Evolutionary conservation across 1,284 basidiomycete genomes (phyloP), one percentile per base, ranked within the genome.

Genomic region (Ustilago loliicola): DNA sequence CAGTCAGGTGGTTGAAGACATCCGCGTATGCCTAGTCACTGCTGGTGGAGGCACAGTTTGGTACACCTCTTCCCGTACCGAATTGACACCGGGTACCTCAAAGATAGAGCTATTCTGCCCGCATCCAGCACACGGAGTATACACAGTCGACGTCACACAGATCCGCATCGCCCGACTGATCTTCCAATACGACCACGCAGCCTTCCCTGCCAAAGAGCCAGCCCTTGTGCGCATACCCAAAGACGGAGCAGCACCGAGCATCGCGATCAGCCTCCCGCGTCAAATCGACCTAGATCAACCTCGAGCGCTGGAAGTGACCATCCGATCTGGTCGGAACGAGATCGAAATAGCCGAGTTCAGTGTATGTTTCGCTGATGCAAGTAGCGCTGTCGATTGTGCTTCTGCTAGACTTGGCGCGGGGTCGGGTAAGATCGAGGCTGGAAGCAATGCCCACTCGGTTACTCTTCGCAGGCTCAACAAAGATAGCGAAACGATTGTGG

Each of bases 101-200:
- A 25, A 29, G 0, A 52, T 83, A 1, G 63, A 74, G 38, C 69
- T 86, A 7, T 75, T 71, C 58, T 80, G 79, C 53, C 58, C 77
- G 2, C 71, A 80, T 34, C 69, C 71, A 13, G 74, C 79, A 1
- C 51, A 69, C 7, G 85, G 85, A 8, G 66, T 69, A 11, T 86
- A 76, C 45, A 72, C 76, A 25, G 54, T 86, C 2, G 84, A 85
- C 48, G 78, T 82, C 32, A 80, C 80, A 17, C 85, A 86, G 70
- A 63, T 86, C 21, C 67, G 76, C 0, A 38, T 85, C 7, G 73
- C 79, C 8, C 58, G 62, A 29, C 50, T 83, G 40, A 78, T 85
- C 52, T 76, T 83, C 38, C 79, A 85, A 42, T 83, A 85, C 57
- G 66, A 71, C 21, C 54, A 72, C n/a, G 38, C 63, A 21, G 50